Evolutionary conservation across 306 rosid species (phyloP).

Genomic region (Gastrolobium bilobum): DNA sequence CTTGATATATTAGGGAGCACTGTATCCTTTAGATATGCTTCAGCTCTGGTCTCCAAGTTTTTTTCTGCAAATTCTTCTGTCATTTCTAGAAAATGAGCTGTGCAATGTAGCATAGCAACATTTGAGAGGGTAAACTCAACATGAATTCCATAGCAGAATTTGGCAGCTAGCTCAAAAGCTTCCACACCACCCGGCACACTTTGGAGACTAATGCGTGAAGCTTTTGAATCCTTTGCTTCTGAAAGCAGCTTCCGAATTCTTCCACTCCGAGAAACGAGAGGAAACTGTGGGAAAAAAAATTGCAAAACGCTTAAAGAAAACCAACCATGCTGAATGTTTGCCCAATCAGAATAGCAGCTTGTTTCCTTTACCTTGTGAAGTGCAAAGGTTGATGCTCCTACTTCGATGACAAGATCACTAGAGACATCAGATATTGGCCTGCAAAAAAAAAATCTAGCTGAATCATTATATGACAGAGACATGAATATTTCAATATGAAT

Average conservation of each 20-base stretch:
- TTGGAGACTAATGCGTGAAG: slow-evolving; percentile 64
- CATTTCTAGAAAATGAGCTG: slow-evolving; percentile 84
- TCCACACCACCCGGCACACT: slow-evolving; percentile 86
- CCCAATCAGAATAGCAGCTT: slow-evolving; percentile 11
- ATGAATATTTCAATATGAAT: slow-evolving; percentile 41
- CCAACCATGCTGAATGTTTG: slow-evolving; percentile 27
- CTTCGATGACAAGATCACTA: slow-evolving; percentile 87
- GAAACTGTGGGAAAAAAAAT: slow-evolving; percentile 68
- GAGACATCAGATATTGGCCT: slow-evolving; percentile 99
- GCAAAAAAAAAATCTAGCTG: slow-evolving; percentile 54
- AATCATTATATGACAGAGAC: slow-evolving; percentile 49
- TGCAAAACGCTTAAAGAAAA: slow-evolving; percentile 25
- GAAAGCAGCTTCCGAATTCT: slow-evolving; percentile 76
- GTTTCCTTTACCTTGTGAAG: slow-evolving; percentile 87
- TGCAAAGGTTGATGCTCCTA: slow-evolving; percentile 87
- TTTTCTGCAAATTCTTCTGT: slow-evolving; percentile 86
- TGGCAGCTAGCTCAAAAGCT: slow-evolving; percentile 94
- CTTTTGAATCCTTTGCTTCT: slow-evolving; percentile 90
- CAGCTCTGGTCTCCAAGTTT: slow-evolving; percentile 74
- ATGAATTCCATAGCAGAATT: slow-evolving; percentile 85
- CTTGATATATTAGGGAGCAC: slow-evolving; percentile 75
- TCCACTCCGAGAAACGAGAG: slow-evolving; percentile 94
- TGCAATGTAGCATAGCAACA: slow-evolving; percentile 80
- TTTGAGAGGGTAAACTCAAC: slow-evolving; percentile 82
- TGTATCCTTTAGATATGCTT: slow-evolving; percentile 73